A percentile compares a stretch with the other conserved stretches of the same genome.
Conservation (phyloP, 805 yeast species). For the Starmerella stellata region DNA sequence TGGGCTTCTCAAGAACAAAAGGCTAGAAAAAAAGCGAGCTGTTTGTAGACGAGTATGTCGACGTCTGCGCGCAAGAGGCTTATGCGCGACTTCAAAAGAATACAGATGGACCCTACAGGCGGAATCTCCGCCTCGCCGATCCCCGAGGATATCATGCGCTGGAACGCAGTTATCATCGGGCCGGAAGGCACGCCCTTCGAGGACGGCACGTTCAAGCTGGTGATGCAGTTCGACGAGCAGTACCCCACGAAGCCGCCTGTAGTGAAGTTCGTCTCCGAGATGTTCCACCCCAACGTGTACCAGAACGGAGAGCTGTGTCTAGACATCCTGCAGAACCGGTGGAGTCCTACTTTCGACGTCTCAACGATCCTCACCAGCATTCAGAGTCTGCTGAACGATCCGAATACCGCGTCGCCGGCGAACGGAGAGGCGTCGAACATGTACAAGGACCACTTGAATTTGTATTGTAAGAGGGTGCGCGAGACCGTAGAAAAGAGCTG, state of each 20-base stretch:
- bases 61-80: conserved; percentile 97
- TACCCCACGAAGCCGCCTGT: conserved; percentile 94
- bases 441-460: conserved; percentile 86
- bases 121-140: conserved; percentile 96
- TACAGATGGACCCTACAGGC: conserved; percentile 96
- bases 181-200: conserved; percentile 96
- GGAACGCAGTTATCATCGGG: conserved; percentile 96
- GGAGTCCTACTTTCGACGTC: conserved; percentile 98
- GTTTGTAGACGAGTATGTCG: no score
- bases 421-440: conserved; percentile 94
- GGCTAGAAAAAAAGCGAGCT: no score
- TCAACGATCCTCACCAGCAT: conserved; percentile 86
- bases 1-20: no score
- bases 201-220: conserved; percentile 84
- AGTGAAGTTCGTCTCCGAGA: conserved; percentile 76
- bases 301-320: conserved; percentile 89
- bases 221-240: conserved; percentile 83
- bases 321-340: conserved; percentile 87
- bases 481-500: conserved; percentile 61
- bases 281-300: conserved; percentile 97
- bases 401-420: conserved; percentile 91
- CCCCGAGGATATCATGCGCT: conserved; percentile 91
- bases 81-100: conserved; percentile 96
- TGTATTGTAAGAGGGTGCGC: conserved; percentile 76
- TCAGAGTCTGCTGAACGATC: conserved; percentile 76